phyloP scores from a whole-genome alignment of 2,329 filamentous ascomycete genomes.

The Immersiporthe knoxdaviesiana region DNA sequence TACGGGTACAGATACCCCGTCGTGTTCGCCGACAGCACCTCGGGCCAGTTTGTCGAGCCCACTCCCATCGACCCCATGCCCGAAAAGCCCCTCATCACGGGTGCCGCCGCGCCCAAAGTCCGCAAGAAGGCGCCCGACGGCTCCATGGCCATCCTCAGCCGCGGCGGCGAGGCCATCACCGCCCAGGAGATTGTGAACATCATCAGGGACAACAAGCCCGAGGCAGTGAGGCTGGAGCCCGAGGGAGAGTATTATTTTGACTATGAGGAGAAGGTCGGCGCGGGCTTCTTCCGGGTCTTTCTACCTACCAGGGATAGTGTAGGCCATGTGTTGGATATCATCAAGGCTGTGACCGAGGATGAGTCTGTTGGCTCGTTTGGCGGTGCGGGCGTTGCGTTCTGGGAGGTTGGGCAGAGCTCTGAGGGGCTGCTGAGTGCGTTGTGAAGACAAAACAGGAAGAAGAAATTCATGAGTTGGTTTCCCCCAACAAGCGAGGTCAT shows the following conservation, averaged over 20 bases:
- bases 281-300: slow-evolving; percentile 20
- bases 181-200: slow-evolving; percentile 23
- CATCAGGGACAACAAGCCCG: slow-evolving; percentile 18
- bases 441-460: neutral
- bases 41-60: slow-evolving; percentile 21
- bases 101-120: slow-evolving; percentile 8
- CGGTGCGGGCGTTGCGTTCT: slow-evolving; percentile 28
- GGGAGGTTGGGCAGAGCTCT: slow-evolving; percentile 31
- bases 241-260: slow-evolving; percentile 29
- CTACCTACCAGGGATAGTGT: slow-evolving; percentile 26
- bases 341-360: slow-evolving; percentile 25
- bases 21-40: slow-evolving; percentile 18
- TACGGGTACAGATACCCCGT: slow-evolving; percentile 34
- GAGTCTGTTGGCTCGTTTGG: slow-evolving; percentile 20
- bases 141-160: neutral
- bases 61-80: slow-evolving; percentile 5
- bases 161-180: slow-evolving; percentile 14
- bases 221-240: slow-evolving; percentile 17
- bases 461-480: neutral
- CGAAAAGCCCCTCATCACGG: slow-evolving; percentile 13
- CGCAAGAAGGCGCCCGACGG: slow-evolving; percentile 11
- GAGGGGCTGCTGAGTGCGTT: slow-evolving; percentile 24
- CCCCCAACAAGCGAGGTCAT: neutral
- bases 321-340: slow-evolving; percentile 23
- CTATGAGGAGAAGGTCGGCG: slow-evolving; percentile 18